Base-by-base conservation (phyloP, 208 protist species). In the Acanthamoeba polyphaga region DNA sequence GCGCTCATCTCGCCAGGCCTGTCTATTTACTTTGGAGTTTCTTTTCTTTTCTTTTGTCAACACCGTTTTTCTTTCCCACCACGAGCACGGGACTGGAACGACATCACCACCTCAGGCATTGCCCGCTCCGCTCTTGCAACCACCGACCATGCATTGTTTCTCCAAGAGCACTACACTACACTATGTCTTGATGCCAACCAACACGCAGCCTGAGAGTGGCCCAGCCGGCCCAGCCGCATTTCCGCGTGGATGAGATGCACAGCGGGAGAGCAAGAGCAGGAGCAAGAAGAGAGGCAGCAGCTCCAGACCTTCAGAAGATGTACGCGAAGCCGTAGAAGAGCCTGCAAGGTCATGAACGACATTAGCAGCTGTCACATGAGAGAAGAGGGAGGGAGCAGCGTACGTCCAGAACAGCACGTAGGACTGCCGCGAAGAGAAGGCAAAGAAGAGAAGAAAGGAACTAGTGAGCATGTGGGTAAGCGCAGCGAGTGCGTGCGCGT, bases 351-450 rank as follows among this genome's bases (percentile, higher is more conserved):
- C 32, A 13, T 1, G 2, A 38, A n/a, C 32, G n/a, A 74, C 68
- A 43, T 74, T 19, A 43, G 13, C n/a, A 17, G 13, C n/a, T 32
- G 68, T 43, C 19, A 58, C 17, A 58, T 46, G 70, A 49, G 70
- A 43, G 70, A 66, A 19, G 22, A 70, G 64, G 27, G 19, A 24
- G 10, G 27, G 15, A 76, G 68, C 12, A 76, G 58, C 76, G 76
- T 58, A 85, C 76, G 76, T 85, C 76, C 76, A 85, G n/a, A 85
- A 85, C 70, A 78, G 70, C 70, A 78, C 70, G 38, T 78, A 78
- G 13, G 70, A 78, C 70, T 78, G 22, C 29, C 8, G 13, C 3
- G 22, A 6, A 9, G 60, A 66, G 60, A 19, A 66, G 19, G 38
- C 29, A 78, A 6, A 34, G 27, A n/a, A 78, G 29, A 9, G 15